Base-by-base conservation (phyloP, 1,284 basidiomycete species). In the Trametes sp. region DNA sequence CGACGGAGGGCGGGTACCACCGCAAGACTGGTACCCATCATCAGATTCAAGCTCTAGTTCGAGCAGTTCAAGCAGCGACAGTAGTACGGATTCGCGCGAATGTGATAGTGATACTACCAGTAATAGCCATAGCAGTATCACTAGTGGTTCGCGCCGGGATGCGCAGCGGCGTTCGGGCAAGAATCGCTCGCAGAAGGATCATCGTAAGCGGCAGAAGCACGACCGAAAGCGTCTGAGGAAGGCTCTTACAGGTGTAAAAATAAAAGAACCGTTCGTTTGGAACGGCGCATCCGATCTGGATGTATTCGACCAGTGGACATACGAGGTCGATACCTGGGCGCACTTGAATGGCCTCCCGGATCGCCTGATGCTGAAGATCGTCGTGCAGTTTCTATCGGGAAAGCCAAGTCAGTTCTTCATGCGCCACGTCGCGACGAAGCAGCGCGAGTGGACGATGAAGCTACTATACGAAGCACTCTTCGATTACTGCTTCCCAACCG, bases 401-500 rank as follows among this genome's bases (percentile, higher is more conserved):
- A 54, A 67, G 4, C 57, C 69, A 0, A 28, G 54, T 4, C n/a
- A 31, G 1, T 70, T 65, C 57, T 71, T 61, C 53, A 71, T 71
- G 68, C 54, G 53, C 8, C 59, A 69, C 45, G 64, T 71, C 2
- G 54, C 68, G 0, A 44, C 31, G 1, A 53, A 48, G 24, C 54
- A 54, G 7, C 24, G 28, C 1, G 53, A 61, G 5, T 71, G 64
- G 64, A 62, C 54, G 2, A 38, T 69, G 21, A 55, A 62, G 14
- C n/a, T 19, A 11, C 45, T 71, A 9, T 71, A 64, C 35, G 62
- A 68, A 42, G 68, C 59, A 2, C 23, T 69, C 6, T 71, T 69
- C 45, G 52, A 68, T 23, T 69, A 71, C 24, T 71, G 70, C 50
- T 71, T 71, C 57, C 70, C 64, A 7, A 26, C 54, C 2, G 70